phyloP scores from a whole-genome alignment of 306 rosid genomes.

The Vicia faba region DNA sequence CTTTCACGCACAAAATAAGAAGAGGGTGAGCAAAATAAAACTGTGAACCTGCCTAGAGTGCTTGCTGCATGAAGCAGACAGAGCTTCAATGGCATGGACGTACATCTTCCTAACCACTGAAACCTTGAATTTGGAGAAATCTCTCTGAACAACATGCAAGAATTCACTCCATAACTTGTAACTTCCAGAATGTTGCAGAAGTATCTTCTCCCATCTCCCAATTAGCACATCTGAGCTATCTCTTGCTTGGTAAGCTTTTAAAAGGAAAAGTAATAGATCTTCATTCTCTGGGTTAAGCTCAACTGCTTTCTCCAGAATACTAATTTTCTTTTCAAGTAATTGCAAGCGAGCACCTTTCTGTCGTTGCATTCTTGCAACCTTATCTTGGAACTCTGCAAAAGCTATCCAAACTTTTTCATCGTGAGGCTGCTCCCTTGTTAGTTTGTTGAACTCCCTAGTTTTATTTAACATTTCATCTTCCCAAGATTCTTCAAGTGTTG shows the following conservation, averaged over 20 bases:
- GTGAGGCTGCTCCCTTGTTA: slow-evolving; percentile 82
- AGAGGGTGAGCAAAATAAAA: slow-evolving; percentile 36
- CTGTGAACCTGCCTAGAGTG: slow-evolving; percentile 97
- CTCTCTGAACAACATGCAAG: slow-evolving; percentile 77
- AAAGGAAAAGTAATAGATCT: slow-evolving; percentile 74
- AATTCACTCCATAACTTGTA: slow-evolving; percentile 86
- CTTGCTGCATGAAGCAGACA: slow-evolving; percentile 82
- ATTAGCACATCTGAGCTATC: slow-evolving; percentile 76
- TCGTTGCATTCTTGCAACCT: slow-evolving; percentile 77
- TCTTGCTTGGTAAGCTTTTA: slow-evolving; percentile 76
- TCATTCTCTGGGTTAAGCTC: slow-evolving; percentile 88
- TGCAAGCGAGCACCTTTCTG: slow-evolving; percentile 98
- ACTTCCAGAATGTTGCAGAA: slow-evolving; percentile 69
- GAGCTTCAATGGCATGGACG: slow-evolving; percentile 87
- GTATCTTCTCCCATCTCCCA: slow-evolving; percentile 89
- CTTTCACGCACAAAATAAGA: slow-evolving; percentile 9
- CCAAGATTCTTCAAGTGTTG: slow-evolving; percentile 82
- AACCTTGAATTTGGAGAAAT: slow-evolving; percentile 93
- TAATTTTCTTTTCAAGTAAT: slow-evolving; percentile 88
- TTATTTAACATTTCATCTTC: slow-evolving; percentile 83
- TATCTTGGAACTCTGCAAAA: slow-evolving; percentile 91
- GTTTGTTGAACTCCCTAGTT: slow-evolving; percentile 82
- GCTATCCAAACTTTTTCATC: slow-evolving; percentile 80
- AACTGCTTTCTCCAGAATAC: slow-evolving; percentile 90
- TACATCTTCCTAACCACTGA: slow-evolving; percentile 88